Conservation (phyloP, 1,284 basidiomycete genomes). For the Thecaphora thlaspeos region DNA sequence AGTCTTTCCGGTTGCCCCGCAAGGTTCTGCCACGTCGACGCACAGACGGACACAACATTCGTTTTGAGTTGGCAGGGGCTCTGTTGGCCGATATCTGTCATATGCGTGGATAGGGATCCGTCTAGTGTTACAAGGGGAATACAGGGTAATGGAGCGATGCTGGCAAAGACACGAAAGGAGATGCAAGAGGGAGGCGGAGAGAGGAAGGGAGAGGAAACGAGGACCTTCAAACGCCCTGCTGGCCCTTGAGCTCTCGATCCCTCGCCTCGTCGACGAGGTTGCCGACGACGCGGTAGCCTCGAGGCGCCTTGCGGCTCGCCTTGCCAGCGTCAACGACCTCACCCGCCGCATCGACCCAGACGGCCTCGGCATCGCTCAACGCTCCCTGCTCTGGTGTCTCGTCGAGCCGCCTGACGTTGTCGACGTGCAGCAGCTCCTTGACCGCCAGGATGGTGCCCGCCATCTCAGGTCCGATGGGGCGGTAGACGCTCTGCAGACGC, state of each 20-base stretch:
- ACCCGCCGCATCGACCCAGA: conserved; percentile 53
- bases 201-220: too few species aligned
- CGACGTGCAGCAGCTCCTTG: conserved; percentile 82
- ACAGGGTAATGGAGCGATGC: too few species aligned
- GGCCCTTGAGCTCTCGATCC: conserved; percentile 36
- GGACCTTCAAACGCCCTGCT: too few species aligned
- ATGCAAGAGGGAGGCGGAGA: too few species aligned
- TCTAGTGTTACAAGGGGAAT: too few species aligned
- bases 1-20: too few species aligned
- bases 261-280: conserved; percentile 50
- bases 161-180: too few species aligned
- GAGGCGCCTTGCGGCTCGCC: conserved; percentile 46
- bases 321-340: conserved; percentile 55
- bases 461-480: conserved; percentile 69
- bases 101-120: too few species aligned
- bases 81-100: too few species aligned
- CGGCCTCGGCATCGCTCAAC: conserved; percentile 32
- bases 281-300: conserved; percentile 53
- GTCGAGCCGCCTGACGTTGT: conserved; percentile 66
- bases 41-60: too few species aligned
- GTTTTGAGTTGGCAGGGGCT: too few species aligned
- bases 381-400: conserved; percentile 30
- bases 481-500: conserved; percentile 78
- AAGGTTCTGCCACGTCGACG: too few species aligned
- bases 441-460: conserved; percentile 78